Base-by-base conservation (phyloP, 768 basidiomycete genomes). In the Dioszegia hungarica region DNA sequence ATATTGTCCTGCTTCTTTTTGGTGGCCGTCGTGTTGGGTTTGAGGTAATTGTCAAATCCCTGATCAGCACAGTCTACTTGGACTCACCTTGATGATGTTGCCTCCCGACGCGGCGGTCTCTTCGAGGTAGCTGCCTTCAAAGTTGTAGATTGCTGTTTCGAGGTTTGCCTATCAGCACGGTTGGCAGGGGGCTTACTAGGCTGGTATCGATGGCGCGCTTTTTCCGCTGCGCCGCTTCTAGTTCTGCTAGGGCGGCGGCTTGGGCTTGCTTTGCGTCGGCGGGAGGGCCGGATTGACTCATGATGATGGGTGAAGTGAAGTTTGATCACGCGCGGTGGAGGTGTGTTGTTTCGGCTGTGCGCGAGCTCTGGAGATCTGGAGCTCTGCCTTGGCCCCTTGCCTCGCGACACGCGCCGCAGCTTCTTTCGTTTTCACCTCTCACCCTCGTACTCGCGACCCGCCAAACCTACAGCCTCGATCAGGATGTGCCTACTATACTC, bases 81-180 rank as follows among this genome's bases (percentile, higher is more conserved):
- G 20, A 20, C 33, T 41, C 40, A 76, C 76, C 64, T 77, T 77
- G 64, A 79, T 78, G 56, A 79, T 78, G 63, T 79, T 79, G 8
- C 78, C 78, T 2, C 76, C 72, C 9, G 75, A 60, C 0, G 67
- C 59, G 34, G 67, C 59, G 41, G 74, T 65, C 59, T 78, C 77
- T 38, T 75, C 73, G 15, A 79, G 68, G 54, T 79, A 79, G 27
- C 75, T 77, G 1, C 76, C 77, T 49, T 79, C 78, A 51, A 77
- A 78, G 3, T 70, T 71, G 54, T 75, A 75, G 49, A 79, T 78
- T 5, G 75, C 73, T 4, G 71, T 62, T 50, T 79, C 78, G 41
- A 78, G 66, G 20, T 64, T 65, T 1, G 77, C 76, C 78, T 79
- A 58, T 43, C 41, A 62, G 50, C 41, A 12, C 15, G 19, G 15